A percentile compares a stretch with the other conserved stretches of the same genome.
phyloP scores from a whole-genome alignment of 2,329 filamentous ascomycete genomes.

The Ampelomyces quisqualis region DNA sequence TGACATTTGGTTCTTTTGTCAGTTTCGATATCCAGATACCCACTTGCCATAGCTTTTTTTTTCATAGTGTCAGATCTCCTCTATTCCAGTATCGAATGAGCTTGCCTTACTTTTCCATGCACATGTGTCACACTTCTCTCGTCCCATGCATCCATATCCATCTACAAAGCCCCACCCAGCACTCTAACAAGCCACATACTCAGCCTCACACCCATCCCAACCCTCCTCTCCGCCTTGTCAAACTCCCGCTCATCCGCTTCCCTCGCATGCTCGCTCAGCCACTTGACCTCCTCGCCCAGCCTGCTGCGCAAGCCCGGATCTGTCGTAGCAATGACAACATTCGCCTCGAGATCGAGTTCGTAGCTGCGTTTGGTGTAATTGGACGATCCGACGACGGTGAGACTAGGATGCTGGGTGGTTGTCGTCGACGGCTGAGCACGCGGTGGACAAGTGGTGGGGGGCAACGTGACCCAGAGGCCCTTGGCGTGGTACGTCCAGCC shows the following conservation, averaged over 20 bases:
- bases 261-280: slow-evolving; percentile 73
- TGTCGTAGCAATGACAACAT: slow-evolving; percentile 79
- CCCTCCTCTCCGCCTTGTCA: slow-evolving; percentile 75
- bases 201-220: slow-evolving; percentile 78
- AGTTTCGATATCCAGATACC: slow-evolving; percentile 1
- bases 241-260: slow-evolving; percentile 75
- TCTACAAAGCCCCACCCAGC: slow-evolving; percentile 79
- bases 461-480: slow-evolving; percentile 83
- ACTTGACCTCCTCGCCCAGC: slow-evolving; percentile 76
- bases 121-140: neutral
- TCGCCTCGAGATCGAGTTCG: slow-evolving; percentile 85
- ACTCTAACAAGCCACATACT: slow-evolving; percentile 93
- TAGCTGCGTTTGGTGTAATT: slow-evolving; percentile 97
- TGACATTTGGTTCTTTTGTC: neutral
- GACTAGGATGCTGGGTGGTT: slow-evolving; percentile 59
- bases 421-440: slow-evolving; percentile 38
- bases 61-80: neutral
- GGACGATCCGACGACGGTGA: slow-evolving; percentile 85
- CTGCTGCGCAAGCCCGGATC: slow-evolving; percentile 70
- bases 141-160: neutral
- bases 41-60: slow-evolving; percentile 1
- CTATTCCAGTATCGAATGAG: too few species aligned
- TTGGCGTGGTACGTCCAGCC: slow-evolving; percentile 99
- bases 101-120: too few species aligned
- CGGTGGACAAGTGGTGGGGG: slow-evolving; percentile 34